These are phyloP conservation scores for Russula virescens DNA, from an alignment of 768 basidiomycete species.

Conservation along the genomic window DNA sequence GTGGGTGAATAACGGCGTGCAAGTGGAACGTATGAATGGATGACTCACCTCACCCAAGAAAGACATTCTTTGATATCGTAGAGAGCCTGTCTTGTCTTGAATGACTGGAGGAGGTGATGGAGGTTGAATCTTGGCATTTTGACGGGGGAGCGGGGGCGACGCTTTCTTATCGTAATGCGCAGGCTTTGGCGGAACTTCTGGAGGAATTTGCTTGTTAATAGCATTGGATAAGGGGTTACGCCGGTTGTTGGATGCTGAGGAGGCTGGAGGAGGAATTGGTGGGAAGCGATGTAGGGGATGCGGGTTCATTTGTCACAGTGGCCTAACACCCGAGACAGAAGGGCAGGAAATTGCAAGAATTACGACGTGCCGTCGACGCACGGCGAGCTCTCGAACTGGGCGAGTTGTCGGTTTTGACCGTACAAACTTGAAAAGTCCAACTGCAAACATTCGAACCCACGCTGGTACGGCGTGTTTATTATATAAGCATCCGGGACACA, in stretches of 20 bases:
- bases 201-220: conserved; percentile 20
- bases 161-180: conserved; percentile 12
- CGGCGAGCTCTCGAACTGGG: background rate
- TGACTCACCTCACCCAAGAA: conserved; percentile 82
- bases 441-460: conserved; percentile 1
- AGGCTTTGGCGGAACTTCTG: conserved; percentile 13
- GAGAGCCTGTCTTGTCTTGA: conserved; percentile 49
- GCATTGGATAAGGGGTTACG: conserved; percentile 24
- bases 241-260: conserved; percentile 13
- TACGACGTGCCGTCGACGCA: conserved; percentile 3
- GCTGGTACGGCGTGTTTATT: conserved; percentile 16
- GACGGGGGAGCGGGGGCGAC: conserved; percentile 72
- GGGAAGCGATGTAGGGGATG: conserved; percentile 16
- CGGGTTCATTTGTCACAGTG: conserved; percentile 21
- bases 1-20: background rate
- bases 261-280: conserved; percentile 22
- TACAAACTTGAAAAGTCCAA: conserved; percentile 5
- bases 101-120: conserved; percentile 79
- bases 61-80: conserved; percentile 65
- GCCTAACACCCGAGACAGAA: conserved; percentile 25
- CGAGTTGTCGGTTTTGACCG: background rate
- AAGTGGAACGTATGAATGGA: background rate
- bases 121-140: conserved; percentile 76
- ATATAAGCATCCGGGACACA: background rate
- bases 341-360: background rate